Evolutionary conservation across 2,329 filamentous ascomycete species (phyloP).

Genomic region (Nannizzia gypsea): DNA sequence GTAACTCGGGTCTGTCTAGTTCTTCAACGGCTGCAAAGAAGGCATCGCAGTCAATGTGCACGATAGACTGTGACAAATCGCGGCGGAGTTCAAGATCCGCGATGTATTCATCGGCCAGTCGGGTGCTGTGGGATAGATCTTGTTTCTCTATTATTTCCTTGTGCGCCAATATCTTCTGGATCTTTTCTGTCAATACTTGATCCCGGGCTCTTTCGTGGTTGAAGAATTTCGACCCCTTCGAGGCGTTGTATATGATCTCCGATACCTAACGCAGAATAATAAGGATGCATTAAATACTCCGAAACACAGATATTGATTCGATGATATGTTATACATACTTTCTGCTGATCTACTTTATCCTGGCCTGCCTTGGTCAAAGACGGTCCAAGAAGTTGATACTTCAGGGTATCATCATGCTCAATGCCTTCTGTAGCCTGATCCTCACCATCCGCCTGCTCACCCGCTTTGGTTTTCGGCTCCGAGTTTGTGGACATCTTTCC

Average conservation of each 20-base stretch:
- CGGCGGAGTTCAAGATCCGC: conserved; percentile 64
- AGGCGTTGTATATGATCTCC: conserved; percentile 93
- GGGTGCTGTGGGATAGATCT: conserved; percentile 60
- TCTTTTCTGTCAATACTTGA: conserved; percentile 71
- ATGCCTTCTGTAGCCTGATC: conserved; percentile 14
- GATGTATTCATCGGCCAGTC: conserved; percentile 70
- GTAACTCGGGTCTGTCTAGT: conserved; percentile 70
- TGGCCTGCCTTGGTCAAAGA: conserved; percentile 91
- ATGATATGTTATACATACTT: conserved; percentile 38
- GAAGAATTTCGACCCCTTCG: conserved; percentile 94
- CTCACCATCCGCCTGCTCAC: background rate
- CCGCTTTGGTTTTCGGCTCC: background rate
- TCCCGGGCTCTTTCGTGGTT: conserved; percentile 78
- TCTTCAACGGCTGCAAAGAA: conserved; percentile 95
- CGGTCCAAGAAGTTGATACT: conserved; percentile 80
- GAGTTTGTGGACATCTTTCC: conserved; percentile 6
- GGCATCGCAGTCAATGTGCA: conserved; percentile 93
- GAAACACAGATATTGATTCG: background rate
- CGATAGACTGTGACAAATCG: conserved; percentile 71
- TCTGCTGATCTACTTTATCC: conserved; percentile 81
- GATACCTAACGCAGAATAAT: conserved; percentile 51
- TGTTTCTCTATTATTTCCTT: conserved; percentile 64
- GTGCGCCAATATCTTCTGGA: conserved; percentile 62
- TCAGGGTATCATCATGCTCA: conserved; percentile 54
- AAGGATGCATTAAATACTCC: conserved; percentile 1